Conservation (phyloP, 2,329 filamentous ascomycete species). For the Periconia sp. region DNA sequence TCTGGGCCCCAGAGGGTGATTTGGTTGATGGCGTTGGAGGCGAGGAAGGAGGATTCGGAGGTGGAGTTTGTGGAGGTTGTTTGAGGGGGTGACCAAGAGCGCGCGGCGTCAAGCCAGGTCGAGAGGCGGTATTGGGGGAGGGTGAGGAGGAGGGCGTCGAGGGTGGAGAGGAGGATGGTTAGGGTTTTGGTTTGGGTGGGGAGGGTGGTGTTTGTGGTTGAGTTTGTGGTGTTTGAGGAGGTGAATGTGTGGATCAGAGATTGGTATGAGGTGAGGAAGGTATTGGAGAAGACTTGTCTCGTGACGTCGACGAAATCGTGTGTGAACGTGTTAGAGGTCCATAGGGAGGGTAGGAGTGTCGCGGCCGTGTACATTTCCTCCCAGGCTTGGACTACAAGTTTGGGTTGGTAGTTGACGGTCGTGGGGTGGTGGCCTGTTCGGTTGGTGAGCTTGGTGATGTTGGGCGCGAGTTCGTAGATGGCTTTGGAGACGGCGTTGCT, state of each 20-base stretch:
- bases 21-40: conserved; percentile 54
- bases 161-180: conserved; percentile 25
- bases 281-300: conserved; percentile 52
- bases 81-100: conserved; percentile 41
- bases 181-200: not conserved
- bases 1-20: conserved; percentile 54
- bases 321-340: conserved; percentile 47
- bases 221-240: not conserved
- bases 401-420: conserved; percentile 46
- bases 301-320: conserved; percentile 55
- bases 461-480: conserved; percentile 51
- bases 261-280: conserved; percentile 46
- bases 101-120: conserved; percentile 47
- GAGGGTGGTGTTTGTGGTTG: not conserved
- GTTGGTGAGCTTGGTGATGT: conserved; percentile 44
- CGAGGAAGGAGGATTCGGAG: conserved; percentile 38
- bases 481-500: conserved; percentile 48
- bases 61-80: conserved; percentile 51
- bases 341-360: conserved; percentile 35
- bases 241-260: conserved; percentile 39
- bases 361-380: conserved; percentile 43
- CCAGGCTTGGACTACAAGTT: conserved; percentile 44
- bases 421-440: conserved; percentile 48
- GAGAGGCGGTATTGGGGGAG: conserved; percentile 48
- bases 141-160: conserved; percentile 48